These are phyloP conservation scores for Schizophyllum amplum DNA, from an alignment of 1,284 basidiomycete genomes.

Conservation along the genomic window DNA sequence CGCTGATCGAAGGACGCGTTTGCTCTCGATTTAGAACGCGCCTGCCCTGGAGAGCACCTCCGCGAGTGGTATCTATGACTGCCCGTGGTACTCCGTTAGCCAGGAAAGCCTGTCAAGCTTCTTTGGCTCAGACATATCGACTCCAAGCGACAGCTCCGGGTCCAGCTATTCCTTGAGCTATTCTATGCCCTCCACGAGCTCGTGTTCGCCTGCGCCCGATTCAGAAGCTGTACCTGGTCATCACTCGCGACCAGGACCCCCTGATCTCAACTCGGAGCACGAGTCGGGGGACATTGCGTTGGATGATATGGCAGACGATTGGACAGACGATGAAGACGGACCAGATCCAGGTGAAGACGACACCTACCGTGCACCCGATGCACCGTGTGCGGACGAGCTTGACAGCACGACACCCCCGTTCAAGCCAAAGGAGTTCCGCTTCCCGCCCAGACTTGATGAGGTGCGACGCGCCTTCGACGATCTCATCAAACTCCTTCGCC, in stretches of 20 bases:
- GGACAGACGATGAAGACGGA: not conserved
- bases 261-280: not conserved
- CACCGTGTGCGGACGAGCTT: not conserved
- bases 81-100: not conserved
- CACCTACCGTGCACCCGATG: not conserved
- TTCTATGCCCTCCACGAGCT: not conserved
- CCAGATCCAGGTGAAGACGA: not conserved
- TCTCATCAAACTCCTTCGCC: not conserved
- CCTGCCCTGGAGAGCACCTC: not conserved
- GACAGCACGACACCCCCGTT: not conserved
- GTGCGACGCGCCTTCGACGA: not conserved
- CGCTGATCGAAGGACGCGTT: not conserved
- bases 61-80: not conserved
- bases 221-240: not conserved
- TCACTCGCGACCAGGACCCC: not conserved
- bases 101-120: not conserved
- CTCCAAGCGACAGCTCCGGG: too few relatives aligned
- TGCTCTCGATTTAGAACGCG: not conserved
- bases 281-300: not conserved
- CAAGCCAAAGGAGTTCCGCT: not conserved
- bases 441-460: not conserved
- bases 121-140: not conserved
- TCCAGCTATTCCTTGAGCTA: not conserved
- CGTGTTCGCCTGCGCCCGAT: not conserved
- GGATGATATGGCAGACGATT: not conserved